phyloP scores from a whole-genome alignment of 208 protist genomes.

The Trypanosoma lewisi region DNA sequence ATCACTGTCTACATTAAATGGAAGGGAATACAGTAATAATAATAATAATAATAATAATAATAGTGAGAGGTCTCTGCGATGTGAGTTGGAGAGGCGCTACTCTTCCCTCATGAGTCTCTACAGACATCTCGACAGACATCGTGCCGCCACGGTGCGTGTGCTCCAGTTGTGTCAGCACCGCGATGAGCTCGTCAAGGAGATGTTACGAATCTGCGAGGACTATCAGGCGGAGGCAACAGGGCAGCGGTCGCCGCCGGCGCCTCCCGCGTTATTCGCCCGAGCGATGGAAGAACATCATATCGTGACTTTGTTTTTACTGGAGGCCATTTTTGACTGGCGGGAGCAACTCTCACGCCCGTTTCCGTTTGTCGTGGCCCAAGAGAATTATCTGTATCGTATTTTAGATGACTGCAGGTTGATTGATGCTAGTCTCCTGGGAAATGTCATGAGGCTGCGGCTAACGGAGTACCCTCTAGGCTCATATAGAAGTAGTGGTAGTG shows the following conservation, averaged over 20 bases:
- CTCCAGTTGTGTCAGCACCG: slow-evolving; percentile 21
- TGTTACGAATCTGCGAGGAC: slow-evolving; percentile 14
- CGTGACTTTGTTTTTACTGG: slow-evolving; percentile 47
- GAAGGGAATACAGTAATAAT: neutral
- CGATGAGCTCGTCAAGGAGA: slow-evolving; percentile 10
- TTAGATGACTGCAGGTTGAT: slow-evolving; percentile 49
- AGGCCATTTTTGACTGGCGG: slow-evolving; percentile 67
- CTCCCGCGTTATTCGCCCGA: slow-evolving; percentile 21
- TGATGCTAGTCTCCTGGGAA: slow-evolving; percentile 33
- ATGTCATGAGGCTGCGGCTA: slow-evolving; percentile 37
- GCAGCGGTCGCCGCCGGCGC: neutral
- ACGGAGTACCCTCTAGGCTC: slow-evolving; percentile 47
- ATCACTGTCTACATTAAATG: neutral
- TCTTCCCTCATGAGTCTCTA: slow-evolving; percentile 10
- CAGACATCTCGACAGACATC: slow-evolving; percentile 14
- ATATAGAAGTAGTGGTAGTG: too few relatives aligned
- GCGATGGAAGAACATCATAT: slow-evolving; percentile 52
- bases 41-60: neutral
- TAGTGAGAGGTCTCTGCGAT: neutral
- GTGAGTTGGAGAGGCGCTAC: neutral
- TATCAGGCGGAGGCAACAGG: slow-evolving; percentile 3
- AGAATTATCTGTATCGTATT: slow-evolving; percentile 60
- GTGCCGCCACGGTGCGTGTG: slow-evolving; percentile 13
- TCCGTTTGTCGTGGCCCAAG: slow-evolving; percentile 45
- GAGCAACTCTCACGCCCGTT: slow-evolving; percentile 54